Evolutionary conservation across 208 protist genomes (phyloP), one percentile per base, ranked within the genome.

Genomic region (Wallacemonas sp.): DNA sequence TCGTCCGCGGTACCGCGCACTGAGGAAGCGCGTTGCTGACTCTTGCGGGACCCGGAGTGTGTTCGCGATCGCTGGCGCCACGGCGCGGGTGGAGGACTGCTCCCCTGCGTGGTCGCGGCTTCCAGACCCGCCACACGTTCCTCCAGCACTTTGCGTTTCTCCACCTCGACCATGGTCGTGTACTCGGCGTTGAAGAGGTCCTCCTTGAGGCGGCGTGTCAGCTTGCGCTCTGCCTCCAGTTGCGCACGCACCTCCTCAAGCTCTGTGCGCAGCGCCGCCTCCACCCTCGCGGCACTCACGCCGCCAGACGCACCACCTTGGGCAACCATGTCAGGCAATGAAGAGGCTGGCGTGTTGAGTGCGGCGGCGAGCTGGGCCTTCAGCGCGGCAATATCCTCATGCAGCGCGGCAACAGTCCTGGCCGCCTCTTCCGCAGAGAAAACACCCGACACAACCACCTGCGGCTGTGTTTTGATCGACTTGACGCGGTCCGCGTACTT

Each of bases 401-500:
- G 76, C 36, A 97, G 79, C 21, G 66, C 38, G 17, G 72, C 21
- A 58, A 95, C 93, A 4, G 79, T 84, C 29, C 68, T 73, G 68
- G 80, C 76, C 15, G 85, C 81, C 46, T 89, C 77, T 26, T 79
- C 79, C 5, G 42, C 3, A 19, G 34, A 52, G 15, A 52, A 71
- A 8, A 0, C 38, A 15, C 52, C 13, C 10, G 76, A 41, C 24
- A 78, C 63, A 15, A 91, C 82, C 12, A 89, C 63, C 52, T 86
- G 75, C 13, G 91, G 91, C 27, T 85, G 81, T 42, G 97, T 97
- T 15, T 87, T 79, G 66, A 99, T 98, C 52, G 90, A 85, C 68
- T 97, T 94, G 13, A 95, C 95, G 6, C 95, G 78, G 71, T 98
- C 86, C 5, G 97, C 97, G 76, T 98, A 99, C 78, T 98, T 97